Evolutionary conservation across 345 rosid species (phyloP), one percentile per base, ranked within the genome.

Genomic region (Citrus hindsii): DNA sequence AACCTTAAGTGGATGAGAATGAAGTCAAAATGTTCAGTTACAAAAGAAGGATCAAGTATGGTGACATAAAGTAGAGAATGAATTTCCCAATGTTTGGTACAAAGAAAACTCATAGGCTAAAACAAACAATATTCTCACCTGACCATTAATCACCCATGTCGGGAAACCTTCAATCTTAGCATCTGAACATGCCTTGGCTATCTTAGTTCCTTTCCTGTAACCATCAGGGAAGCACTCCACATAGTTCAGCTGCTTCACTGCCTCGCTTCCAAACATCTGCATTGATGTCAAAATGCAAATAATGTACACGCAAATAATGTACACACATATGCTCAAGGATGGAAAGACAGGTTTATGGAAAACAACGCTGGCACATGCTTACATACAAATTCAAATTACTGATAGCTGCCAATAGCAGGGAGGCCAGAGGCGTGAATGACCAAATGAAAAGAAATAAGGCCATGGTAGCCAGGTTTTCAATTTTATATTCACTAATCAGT

Each of bases 181-280:
- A 80, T 92, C 94, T 62, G 89, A 81, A 82, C 99, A 95, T 64
- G 93, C 94, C 83, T 89, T 91, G 65, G 78, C 86, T 84, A 95
- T 91, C 82, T 92, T 87, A 10, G 83, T 89, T 77, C 98, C 97
- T 75, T 91, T 93, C 81, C 82, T 92, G 59, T 86, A 92, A 67
- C 99, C 98, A 75, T 89, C 80, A 9, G 96, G 99, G 77, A 92
- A 95, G 88, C 97, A 95, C 82, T 95, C 98, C 67, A 89, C 93
- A 70, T 92, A 93, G 79, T 91, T 87, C 86, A 95, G 80, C 68
- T 84, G 64, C 83, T 91, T 87, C 25, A 91, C 85, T n/a, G 96
- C 98, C 58, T 95, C 94, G 14, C 78, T 76, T 35, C 99, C 98
- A 79, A 95, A 95, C 91, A 91, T 91, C 98, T 95, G 76, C 27